A percentile compares a stretch with the other conserved stretches of the same genome.
Conservation (phyloP, 2,329 filamentous ascomycete genomes). For the Colletotrichum abscissum region DNA sequence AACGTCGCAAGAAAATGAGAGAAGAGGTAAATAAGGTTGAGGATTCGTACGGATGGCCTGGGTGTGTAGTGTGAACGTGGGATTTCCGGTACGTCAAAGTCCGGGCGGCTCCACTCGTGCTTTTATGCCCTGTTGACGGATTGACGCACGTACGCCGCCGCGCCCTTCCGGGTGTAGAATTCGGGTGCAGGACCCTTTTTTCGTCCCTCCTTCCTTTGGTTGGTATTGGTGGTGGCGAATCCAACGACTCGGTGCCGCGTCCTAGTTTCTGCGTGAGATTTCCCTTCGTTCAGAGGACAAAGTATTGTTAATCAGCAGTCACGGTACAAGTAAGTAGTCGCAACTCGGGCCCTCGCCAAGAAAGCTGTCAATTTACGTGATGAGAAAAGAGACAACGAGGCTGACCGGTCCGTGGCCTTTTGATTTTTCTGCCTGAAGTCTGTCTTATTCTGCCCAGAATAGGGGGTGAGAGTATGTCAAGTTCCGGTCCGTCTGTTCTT, state of each 20-base stretch:
- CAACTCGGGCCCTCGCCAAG: background rate
- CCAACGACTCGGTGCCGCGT: background rate
- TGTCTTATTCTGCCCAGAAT: too few relatives aligned
- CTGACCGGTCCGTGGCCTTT: background rate
- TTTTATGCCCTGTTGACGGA: background rate
- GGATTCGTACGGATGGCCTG: background rate
- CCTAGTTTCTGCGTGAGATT: background rate
- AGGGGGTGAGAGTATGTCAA: background rate
- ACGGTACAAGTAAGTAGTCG: background rate
- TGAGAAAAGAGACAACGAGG: background rate
- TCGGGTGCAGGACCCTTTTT: background rate
- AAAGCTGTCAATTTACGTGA: too few relatives aligned
- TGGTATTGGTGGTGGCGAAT: constrained; percentile 17
- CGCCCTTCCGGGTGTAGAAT: constrained; percentile 29
- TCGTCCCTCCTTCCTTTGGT: background rate
- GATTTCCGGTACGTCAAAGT: constrained; percentile 10
- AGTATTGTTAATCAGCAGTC: background rate
- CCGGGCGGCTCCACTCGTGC: constrained; percentile 18
- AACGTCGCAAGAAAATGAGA: background rate
- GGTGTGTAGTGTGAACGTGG: background rate
- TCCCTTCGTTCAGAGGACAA: background rate
- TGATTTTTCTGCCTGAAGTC: too few relatives aligned
- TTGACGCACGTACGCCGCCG: constrained; percentile 2
- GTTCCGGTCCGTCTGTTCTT: background rate
- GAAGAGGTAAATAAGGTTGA: background rate